Evolutionary conservation across 768 basidiomycete species (phyloP), one percentile per base, ranked within the genome.

Genomic region (Piloderma croceum): DNA sequence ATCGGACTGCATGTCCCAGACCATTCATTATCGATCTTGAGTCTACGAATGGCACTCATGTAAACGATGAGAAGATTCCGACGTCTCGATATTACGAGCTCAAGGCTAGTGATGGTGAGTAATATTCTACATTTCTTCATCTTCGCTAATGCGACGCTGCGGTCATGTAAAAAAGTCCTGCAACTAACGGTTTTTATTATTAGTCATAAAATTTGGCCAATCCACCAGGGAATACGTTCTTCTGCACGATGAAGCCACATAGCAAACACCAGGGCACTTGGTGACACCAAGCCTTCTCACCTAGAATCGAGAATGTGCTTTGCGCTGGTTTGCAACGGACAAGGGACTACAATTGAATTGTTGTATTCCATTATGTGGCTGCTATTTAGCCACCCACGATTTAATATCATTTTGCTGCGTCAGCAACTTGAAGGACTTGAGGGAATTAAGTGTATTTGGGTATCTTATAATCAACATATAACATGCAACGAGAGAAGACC

Each of bases 11-110:
- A 32, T 24, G 21, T 15, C 39, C 11, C 48, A 98, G 92, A 56
- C 92, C 96, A 2, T 99, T 92, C 60, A 77, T 99, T 36, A 96
- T 99, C 44, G 96, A 99, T 63, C 77, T 99, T 7, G 93, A 99
- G 51, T 96, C 92, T n/a, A 97, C 96, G 3, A 99, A 99, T 57
- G 82, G 88, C 2, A 98, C 96, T 0, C 72, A 77, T 50, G 94
- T 99, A 34, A 98, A 98, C 53, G 89, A 82, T 46, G 76, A 83
- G 52, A 63, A 72, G 35, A 84, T 98, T 46, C 96, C 96, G 3
- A 69, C 80, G 2, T 83, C 90, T 6, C 70, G 94, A 44, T 99
- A 80, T 59, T 93, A 83, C 56, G 91, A 94, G 60, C 65, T 94
- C 38, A 81, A 74, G 60, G 65, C 74, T 15, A 73, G 78, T 19